Evolutionary conservation across 2,329 filamentous ascomycete genomes (phyloP).

Genomic region (Apiospora marii): DNA sequence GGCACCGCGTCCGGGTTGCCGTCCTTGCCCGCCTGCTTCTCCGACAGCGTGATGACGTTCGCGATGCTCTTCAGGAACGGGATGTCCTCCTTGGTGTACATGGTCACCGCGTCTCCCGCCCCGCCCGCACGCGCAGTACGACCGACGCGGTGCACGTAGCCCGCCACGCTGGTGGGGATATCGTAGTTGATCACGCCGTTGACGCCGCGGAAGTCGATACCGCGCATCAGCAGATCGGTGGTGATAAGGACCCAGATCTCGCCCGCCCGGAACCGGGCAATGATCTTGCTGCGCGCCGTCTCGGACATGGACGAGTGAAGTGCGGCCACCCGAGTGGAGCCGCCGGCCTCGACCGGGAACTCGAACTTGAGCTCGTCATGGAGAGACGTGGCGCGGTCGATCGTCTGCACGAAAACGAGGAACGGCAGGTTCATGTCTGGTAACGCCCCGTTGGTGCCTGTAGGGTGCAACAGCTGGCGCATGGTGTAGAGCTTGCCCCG

Average conservation of each 20-base stretch:
- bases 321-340: slow-evolving; percentile 83
- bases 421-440: slow-evolving; percentile 82
- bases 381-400: slow-evolving; percentile 86
- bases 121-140: slow-evolving; percentile 89
- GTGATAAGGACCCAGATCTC: slow-evolving; percentile 98
- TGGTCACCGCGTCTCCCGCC: slow-evolving; percentile 89
- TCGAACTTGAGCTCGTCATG: slow-evolving; percentile 93
- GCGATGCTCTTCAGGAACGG: slow-evolving; percentile 88
- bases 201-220: slow-evolving; percentile 92
- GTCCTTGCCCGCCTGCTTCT: slow-evolving; percentile 70
- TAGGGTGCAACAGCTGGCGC: slow-evolving; percentile 86
- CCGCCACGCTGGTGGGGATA: slow-evolving; percentile 87
- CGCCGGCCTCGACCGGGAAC: slow-evolving; percentile 87
- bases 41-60: slow-evolving; percentile 86
- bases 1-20: slow-evolving; percentile 69
- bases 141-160: slow-evolving; percentile 92
- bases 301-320: slow-evolving; percentile 88
- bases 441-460: slow-evolving; percentile 61
- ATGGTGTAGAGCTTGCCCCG: slow-evolving; percentile 92
- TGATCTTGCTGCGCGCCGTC: slow-evolving; percentile 76
- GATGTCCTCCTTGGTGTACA: slow-evolving; percentile 96
- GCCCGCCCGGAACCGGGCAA: slow-evolving; percentile 88
- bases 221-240: slow-evolving; percentile 89
- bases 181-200: slow-evolving; percentile 99
- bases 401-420: slow-evolving; percentile 95